phyloP scores from a whole-genome alignment of 371 early-diverging fungal genomes.

The Rhizopus microsporus region DNA sequence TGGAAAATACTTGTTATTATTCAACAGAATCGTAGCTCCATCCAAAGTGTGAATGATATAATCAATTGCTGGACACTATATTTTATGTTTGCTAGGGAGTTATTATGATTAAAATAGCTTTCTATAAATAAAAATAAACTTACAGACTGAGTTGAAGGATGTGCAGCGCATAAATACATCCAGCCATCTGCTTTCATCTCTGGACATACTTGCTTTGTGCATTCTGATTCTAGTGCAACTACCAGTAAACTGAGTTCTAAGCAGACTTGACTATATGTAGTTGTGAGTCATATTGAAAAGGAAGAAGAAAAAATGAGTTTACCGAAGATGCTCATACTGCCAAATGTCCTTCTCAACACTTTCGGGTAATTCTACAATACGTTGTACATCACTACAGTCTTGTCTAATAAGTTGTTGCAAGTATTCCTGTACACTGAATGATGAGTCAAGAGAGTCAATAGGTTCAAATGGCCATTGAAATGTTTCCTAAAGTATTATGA shows the following conservation, averaged over 20 bases:
- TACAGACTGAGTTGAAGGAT: slow-evolving; percentile 79
- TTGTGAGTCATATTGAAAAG: background rate
- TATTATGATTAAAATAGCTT: background rate
- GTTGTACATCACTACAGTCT: slow-evolving; percentile 65
- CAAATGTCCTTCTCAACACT: slow-evolving; percentile 74
- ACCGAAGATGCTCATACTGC: slow-evolving; percentile 92
- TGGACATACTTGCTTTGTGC: slow-evolving; percentile 79
- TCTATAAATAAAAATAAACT: slow-evolving; percentile 4
- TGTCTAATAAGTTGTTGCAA: slow-evolving; percentile 76
- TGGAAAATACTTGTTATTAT: slow-evolving; percentile 78
- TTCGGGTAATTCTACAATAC: slow-evolving; percentile 65
- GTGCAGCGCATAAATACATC: slow-evolving; percentile 93
- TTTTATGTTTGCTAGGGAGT: background rate
- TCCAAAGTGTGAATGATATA: slow-evolving; percentile 93
- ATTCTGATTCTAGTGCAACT: slow-evolving; percentile 74
- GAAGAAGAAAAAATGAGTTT: slow-evolving; percentile 9
- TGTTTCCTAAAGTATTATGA: slow-evolving; percentile 34
- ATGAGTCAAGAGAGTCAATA: slow-evolving; percentile 69
- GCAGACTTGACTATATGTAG: slow-evolving; percentile 69
- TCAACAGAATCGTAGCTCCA: slow-evolving; percentile 79
- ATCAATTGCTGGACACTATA: slow-evolving; percentile 89
- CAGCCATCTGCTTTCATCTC: slow-evolving; percentile 94
- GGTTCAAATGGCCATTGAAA: slow-evolving; percentile 60
- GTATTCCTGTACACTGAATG: slow-evolving; percentile 81
- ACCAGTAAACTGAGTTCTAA: slow-evolving; percentile 81